Evolutionary conservation across 495 filamentous ascomycete genomes (phyloP).

Genomic region (Aspergillus heteromorphus): DNA sequence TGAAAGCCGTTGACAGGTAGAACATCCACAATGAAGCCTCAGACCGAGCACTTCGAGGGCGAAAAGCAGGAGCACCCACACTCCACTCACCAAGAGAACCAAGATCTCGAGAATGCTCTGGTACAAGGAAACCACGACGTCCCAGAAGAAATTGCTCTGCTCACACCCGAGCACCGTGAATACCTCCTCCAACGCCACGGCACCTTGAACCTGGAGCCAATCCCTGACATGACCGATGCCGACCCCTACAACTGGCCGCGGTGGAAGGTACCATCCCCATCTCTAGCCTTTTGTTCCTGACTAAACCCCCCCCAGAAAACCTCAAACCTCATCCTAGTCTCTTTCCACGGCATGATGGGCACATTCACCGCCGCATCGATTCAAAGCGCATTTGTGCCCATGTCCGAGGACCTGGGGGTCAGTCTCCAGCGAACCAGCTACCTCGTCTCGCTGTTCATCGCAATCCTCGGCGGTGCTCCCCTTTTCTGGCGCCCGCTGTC

Average conservation of each 20-base stretch:
- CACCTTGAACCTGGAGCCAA: not conserved
- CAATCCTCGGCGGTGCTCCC: constrained; percentile 43
- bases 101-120: too few species aligned
- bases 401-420: constrained; percentile 37
- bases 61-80: too few species aligned
- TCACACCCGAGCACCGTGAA: not conserved
- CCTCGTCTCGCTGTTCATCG: constrained; percentile 47
- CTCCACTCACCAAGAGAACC: too few species aligned
- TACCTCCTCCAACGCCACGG: not conserved
- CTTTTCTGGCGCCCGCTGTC: constrained; percentile 54
- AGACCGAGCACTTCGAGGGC: too few species aligned
- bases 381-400: constrained; percentile 39
- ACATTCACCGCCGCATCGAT: constrained; percentile 55
- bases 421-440: constrained; percentile 41
- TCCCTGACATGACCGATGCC: not conserved
- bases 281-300: not conserved
- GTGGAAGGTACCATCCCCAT: not conserved
- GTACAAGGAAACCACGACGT: too few species aligned
- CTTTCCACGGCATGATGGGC: constrained; percentile 52
- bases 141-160: not conserved
- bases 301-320: constrained; percentile 43
- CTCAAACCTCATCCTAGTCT: constrained; percentile 46
- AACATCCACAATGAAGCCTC: too few species aligned
- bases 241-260: not conserved
- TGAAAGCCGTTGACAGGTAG: too few species aligned